These are phyloP conservation scores for Spathaspora gorwiae DNA, from an alignment of 805 yeast species.

Conservation along the genomic window DNA sequence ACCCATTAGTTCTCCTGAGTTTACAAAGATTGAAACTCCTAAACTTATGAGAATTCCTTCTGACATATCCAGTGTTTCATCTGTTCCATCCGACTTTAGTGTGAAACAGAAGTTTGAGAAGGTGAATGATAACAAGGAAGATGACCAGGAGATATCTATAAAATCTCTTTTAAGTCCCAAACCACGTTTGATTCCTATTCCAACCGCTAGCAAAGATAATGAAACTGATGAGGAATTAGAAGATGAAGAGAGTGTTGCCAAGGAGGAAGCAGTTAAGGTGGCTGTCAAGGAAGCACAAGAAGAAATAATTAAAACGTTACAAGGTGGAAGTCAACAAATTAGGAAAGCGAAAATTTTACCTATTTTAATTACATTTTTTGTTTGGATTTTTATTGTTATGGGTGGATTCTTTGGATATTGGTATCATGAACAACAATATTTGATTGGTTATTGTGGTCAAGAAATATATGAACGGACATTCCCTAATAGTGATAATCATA, in stretches of 20 bases:
- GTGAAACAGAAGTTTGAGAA: not conserved
- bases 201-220: not conserved
- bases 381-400: conserved; percentile 33
- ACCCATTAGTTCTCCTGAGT: too few relatives aligned
- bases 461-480: conserved; percentile 47
- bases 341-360: not conserved
- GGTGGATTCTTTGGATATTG: conserved; percentile 44
- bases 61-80: not conserved
- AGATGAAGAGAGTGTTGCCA: conserved; percentile 1
- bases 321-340: too few relatives aligned
- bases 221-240: conserved; percentile 1
- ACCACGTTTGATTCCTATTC: conserved; percentile 11
- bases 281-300: conserved; percentile 9
- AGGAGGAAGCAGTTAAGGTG: conserved; percentile 5
- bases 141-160: not conserved
- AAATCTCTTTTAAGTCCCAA: conserved; percentile 12
- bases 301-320: not conserved
- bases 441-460: conserved; percentile 73
- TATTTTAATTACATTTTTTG: conserved; percentile 11
- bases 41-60: not conserved
- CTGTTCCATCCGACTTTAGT: not conserved
- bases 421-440: conserved; percentile 60
- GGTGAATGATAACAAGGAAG: not conserved
- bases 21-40: not conserved
- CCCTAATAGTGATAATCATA: conserved; percentile 22